Evolutionary conservation across 2,329 filamentous ascomycete species (phyloP), one percentile per base, ranked within the genome.

Genomic region (Teratosphaeria nubilosa): DNA sequence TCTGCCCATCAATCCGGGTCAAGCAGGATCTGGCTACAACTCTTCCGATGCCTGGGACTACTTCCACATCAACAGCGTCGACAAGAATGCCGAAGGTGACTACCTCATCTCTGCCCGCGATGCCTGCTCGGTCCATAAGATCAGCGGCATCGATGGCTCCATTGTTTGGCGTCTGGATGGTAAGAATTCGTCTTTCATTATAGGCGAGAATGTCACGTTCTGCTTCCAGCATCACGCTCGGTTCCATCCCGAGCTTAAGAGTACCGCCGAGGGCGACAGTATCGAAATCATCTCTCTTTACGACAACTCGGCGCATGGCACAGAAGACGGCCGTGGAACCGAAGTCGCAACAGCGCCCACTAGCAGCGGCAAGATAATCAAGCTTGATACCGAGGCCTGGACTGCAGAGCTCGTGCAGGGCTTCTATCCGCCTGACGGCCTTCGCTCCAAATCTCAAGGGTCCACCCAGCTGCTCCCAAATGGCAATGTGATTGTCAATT

Each of bases 41-140:
- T 41, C 34, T 41, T 63, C 66, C 45, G 73, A 75, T 11, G 74
- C 75, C 0, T 80, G 74, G 66, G 79, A 81, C 63, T 80, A 75
- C 65, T 80, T 80, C 67, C 79, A 82, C 66, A 77, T 83, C 68
- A 81, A 82, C 68, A 77, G 78, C 45, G 68, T 82, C 37, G 78
- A 80, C 64, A 80, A 81, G 65, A 60, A 60, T 10, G 73, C 74
- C 51, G 61, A 66, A 0, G 78, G 78, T 3, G 76, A 82, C 61
- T 83, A 80, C 58, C 64, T 83, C 10, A 72, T 84, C 31, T 83
- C 80, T 0, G 74, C 76, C 1, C 76, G 79, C 1, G 74, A 81
- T 63, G 73, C 75, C 54, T 75, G 74, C 63, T 72, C 76, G 5
- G 69, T 82, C 20, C 73, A 74, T 55, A 74, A 73, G 55, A 74